phyloP scores from a whole-genome alignment of 2,329 filamentous ascomycete genomes.

The Stenocarpella maydis region DNA sequence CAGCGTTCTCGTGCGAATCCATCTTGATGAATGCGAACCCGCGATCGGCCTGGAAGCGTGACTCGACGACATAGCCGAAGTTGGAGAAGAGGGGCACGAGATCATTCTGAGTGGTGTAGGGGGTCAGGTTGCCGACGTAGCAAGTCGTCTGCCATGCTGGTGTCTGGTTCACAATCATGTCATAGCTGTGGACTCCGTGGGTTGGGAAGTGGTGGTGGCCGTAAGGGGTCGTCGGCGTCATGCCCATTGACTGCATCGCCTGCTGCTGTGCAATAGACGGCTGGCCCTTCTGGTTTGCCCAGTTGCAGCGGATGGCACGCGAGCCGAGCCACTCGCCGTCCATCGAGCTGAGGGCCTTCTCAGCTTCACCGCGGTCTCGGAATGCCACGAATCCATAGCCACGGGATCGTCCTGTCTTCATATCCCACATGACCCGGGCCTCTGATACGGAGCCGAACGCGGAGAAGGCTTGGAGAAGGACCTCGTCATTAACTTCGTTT shows the following conservation, averaged over 20 bases:
- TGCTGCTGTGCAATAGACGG: slow-evolving; percentile 98
- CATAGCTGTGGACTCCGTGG: slow-evolving; percentile 95
- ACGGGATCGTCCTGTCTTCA: slow-evolving; percentile 98
- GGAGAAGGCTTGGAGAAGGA: slow-evolving; percentile 91
- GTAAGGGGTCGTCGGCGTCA: slow-evolving; percentile 96
- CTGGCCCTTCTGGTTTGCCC: slow-evolving; percentile 99
- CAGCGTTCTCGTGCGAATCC: slow-evolving; percentile 97
- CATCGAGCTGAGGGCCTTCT: slow-evolving; percentile 97
- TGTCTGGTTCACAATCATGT: slow-evolving; percentile 95
- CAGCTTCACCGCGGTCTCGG: slow-evolving; percentile 90
- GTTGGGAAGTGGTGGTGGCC: slow-evolving; percentile 98
- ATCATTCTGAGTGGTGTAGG: slow-evolving; percentile 96
- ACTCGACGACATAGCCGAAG: slow-evolving; percentile 97
- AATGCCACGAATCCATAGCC: slow-evolving; percentile 99
- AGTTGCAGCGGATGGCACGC: slow-evolving; percentile 98
- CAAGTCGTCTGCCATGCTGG: slow-evolving; percentile 98
- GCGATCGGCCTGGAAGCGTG: slow-evolving; percentile 95
- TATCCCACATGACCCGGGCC: slow-evolving; percentile 99
- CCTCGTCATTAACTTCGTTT: slow-evolving; percentile 98
- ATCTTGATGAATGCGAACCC: slow-evolving; percentile 99
- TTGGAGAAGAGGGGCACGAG: slow-evolving; percentile 98
- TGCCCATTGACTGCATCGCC: slow-evolving; percentile 95
- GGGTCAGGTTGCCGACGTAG: slow-evolving; percentile 97
- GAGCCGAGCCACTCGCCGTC: slow-evolving; percentile 99
- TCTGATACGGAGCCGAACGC: slow-evolving; percentile 96